Conservation (phyloP, 2,329 filamentous ascomycete species). For the Cladophialophora psammophila region DNA sequence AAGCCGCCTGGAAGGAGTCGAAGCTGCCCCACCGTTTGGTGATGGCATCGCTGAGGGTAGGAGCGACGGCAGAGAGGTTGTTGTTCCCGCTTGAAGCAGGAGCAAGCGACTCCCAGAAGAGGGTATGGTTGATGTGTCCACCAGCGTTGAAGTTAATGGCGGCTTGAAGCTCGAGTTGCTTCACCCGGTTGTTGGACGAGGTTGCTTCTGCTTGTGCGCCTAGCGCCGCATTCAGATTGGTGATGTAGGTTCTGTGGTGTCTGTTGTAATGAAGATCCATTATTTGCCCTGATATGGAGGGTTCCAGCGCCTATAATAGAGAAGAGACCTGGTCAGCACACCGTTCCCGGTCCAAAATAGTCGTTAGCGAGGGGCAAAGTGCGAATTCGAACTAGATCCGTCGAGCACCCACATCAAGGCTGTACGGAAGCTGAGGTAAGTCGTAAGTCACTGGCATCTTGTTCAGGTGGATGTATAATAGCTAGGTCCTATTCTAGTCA, state of each 20-base stretch:
- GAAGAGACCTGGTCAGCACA: background rate
- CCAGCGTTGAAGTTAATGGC: conserved; percentile 71
- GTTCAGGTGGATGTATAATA: background rate
- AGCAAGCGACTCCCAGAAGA: conserved; percentile 79
- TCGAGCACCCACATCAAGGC: conserved; percentile 2
- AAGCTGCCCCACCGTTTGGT: conserved; percentile 72
- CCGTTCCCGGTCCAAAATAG: background rate
- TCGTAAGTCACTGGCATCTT: conserved; percentile 3
- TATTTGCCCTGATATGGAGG: conserved; percentile 79
- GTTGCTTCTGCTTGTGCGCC: conserved; percentile 72
- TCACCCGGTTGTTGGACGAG: conserved; percentile 60
- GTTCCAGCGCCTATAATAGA: conserved; percentile 34
- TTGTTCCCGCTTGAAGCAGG: conserved; percentile 67
- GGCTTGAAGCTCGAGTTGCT: conserved; percentile 66
- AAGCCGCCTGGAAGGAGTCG: conserved; percentile 69
- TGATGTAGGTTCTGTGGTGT: conserved; percentile 94
- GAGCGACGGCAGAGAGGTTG: conserved; percentile 61
- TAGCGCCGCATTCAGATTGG: conserved; percentile 80
- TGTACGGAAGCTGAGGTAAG: background rate
- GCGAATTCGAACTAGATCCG: background rate
- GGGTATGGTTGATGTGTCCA: conserved; percentile 68
- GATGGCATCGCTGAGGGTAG: conserved; percentile 68
- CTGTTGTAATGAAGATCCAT: conserved; percentile 96
- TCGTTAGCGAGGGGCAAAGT: background rate
- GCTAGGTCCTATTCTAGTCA: background rate